phyloP scores from a whole-genome alignment of 192 early-diverging fungal genomes.

The Backusella tarrabulga region DNA sequence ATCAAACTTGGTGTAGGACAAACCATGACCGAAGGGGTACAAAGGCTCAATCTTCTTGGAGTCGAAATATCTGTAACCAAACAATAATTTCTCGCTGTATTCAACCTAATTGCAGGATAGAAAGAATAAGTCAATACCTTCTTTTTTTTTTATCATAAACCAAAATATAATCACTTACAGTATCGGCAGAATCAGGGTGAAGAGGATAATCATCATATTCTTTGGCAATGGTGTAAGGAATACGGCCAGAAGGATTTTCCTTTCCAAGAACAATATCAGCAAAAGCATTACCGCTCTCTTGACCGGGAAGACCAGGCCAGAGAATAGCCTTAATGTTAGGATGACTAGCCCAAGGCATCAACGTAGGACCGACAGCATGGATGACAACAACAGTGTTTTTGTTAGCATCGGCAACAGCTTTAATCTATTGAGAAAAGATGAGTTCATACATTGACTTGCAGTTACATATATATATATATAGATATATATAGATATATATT shows the following conservation, averaged over 20 bases:
- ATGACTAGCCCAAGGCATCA: conserved; percentile 58
- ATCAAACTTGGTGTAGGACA: conserved; percentile 63
- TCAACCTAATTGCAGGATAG: conserved; percentile 31
- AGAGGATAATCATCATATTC: conserved; percentile 41
- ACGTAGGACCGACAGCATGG: conserved; percentile 53
- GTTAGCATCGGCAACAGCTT: conserved; percentile 48
- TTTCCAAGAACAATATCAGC: conserved; percentile 67
- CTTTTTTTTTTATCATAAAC: background rate
- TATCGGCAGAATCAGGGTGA: conserved; percentile 13
- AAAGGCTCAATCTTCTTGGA: conserved; percentile 47
- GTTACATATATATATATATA: too few relatives aligned
- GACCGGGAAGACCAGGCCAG: conserved; percentile 58
- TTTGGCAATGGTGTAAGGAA: conserved; percentile 64
- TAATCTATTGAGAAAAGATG: conserved; percentile 21
- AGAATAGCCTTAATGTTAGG: conserved; percentile 61
- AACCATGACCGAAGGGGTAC: conserved; percentile 59
- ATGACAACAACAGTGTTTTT: conserved; percentile 58
- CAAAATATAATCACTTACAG: background rate
- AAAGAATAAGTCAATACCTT: background rate
- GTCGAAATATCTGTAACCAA: conserved; percentile 59
- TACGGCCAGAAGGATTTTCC: conserved; percentile 57
- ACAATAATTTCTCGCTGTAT: conserved; percentile 54
- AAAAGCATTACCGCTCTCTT: conserved; percentile 64
- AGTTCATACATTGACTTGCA: conserved; percentile 41
- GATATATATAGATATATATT: too few relatives aligned